phyloP scores from a whole-genome alignment of 2,329 filamentous ascomycete genomes.

The Paraphaeosphaeria sporulosa region DNA sequence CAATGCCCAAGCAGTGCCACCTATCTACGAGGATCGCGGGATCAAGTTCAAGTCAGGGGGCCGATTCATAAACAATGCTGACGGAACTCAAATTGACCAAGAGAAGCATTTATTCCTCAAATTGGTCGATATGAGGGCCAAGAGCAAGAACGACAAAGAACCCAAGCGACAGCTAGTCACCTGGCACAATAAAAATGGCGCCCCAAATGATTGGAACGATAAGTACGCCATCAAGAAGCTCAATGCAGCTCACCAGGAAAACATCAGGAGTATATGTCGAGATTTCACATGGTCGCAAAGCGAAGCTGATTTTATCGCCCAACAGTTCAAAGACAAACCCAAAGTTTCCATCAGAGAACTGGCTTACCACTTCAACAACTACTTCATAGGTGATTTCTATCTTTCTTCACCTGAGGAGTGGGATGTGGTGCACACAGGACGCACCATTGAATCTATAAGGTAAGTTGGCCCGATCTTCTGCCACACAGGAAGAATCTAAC shows the following conservation, averaged over 20 bases:
- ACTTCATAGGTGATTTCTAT: background rate
- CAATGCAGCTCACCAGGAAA: background rate
- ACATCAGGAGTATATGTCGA: background rate
- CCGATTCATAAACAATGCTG: constrained; percentile 16
- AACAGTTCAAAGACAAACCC: background rate
- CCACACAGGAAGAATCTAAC: background rate
- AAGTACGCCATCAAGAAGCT: constrained; percentile 32
- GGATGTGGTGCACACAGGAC: background rate
- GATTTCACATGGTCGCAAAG: background rate
- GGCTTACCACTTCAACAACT: background rate
- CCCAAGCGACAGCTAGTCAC: constrained; percentile 25
- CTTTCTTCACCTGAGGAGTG: background rate
- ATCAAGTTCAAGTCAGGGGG: constrained; percentile 28
- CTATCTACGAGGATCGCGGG: constrained; percentile 40
- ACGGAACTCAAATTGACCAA: constrained; percentile 26
- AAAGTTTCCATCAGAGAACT: background rate
- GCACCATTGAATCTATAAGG: constrained; percentile 6
- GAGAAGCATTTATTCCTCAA: constrained; percentile 27
- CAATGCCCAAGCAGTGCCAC: constrained; percentile 12
- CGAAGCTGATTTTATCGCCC: background rate
- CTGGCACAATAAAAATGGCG: constrained; percentile 28
- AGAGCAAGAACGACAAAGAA: constrained; percentile 14
- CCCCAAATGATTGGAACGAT: constrained; percentile 35
- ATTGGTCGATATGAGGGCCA: constrained; percentile 41
- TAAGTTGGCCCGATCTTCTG: background rate